Conservation (phyloP, 139 green algal genomes). For the Tetratostichococcus sp. region DNA sequence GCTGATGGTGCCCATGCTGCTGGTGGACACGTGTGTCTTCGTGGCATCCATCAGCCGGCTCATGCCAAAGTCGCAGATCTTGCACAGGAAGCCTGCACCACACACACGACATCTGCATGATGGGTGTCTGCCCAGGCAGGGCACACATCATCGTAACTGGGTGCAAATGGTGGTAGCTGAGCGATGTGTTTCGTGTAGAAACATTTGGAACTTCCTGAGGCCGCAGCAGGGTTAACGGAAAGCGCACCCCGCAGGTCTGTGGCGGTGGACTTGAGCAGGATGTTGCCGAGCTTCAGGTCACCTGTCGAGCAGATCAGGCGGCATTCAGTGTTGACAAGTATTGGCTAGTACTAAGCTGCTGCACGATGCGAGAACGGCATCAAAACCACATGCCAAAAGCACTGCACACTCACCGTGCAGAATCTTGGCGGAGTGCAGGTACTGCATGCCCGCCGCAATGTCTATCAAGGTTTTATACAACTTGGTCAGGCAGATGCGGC, state of each 20-base stretch:
- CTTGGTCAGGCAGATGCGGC: conserved; percentile 14
- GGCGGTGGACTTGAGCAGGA: conserved; percentile 49
- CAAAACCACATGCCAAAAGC: too few relatives aligned
- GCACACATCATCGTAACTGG: too few relatives aligned
- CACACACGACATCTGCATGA: too few relatives aligned
- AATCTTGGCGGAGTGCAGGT: conserved; percentile 43
- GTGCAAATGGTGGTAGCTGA: too few relatives aligned
- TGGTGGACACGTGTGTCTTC: conserved; percentile 35
- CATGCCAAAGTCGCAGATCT: conserved; percentile 23
- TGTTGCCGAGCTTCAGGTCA: conserved; percentile 55
- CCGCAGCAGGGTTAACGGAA: neutral
- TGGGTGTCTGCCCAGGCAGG: too few relatives aligned
- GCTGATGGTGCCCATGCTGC: conserved; percentile 32
- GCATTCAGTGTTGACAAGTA: too few relatives aligned
- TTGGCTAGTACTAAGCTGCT: too few relatives aligned
- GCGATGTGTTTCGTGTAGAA: too few relatives aligned
- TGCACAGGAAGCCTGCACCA: conserved; percentile 31
- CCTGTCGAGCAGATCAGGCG: too few relatives aligned
- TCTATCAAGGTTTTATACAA: conserved; percentile 31
- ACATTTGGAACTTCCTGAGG: too few relatives aligned
- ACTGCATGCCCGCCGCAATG: conserved; percentile 41
- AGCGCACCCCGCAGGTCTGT: conserved; percentile 26
- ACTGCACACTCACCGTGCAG: conserved; percentile 32
- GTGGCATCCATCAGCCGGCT: conserved; percentile 26
- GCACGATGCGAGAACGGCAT: too few relatives aligned